Conservation (phyloP, 345 rosid genomes). For the Bruguiera sexangula region DNA sequence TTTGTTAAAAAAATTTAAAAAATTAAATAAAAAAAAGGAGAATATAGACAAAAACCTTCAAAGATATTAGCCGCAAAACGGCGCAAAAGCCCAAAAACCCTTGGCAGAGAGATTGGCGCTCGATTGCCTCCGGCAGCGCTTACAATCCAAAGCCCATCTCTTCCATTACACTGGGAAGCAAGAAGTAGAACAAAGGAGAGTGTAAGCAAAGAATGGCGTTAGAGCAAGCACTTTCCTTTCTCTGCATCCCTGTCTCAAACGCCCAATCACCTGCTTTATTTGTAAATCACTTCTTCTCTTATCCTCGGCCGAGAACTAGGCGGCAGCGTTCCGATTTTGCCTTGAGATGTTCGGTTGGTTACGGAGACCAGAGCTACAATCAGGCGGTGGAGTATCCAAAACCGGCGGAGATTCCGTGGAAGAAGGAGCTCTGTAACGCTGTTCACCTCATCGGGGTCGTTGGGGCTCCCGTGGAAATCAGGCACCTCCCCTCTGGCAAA, state of each 20-base stretch:
- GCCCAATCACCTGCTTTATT: constrained; percentile 10
- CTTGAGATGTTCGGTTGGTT: constrained; percentile 35
- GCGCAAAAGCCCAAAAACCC: not conserved
- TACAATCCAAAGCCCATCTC: not conserved
- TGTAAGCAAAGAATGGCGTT: constrained; percentile 30
- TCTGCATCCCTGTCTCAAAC: constrained; percentile 11
- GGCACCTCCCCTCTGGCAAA: constrained; percentile 53
- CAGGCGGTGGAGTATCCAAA: constrained; percentile 26
- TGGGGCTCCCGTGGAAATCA: constrained; percentile 48
- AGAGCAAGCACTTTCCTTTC: constrained; percentile 14
- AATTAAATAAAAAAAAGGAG: not conserved
- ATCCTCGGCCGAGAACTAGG: not conserved
- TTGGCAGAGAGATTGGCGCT: no score
- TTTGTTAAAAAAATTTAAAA: no score
- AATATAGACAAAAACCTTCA: not conserved
- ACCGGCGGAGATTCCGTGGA: constrained; percentile 51
- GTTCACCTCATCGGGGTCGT: constrained; percentile 56
- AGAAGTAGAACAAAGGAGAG: not conserved
- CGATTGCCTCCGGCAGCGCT: not conserved
- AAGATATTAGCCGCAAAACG: constrained; percentile 3
- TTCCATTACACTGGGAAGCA: not conserved
- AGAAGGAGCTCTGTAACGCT: constrained; percentile 52
- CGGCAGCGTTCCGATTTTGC: constrained; percentile 9
- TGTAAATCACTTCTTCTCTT: not conserved
- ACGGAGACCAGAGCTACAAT: constrained; percentile 24